Conservation (phyloP, 805 yeast species). For the Saturnispora kantuleensis region DNA sequence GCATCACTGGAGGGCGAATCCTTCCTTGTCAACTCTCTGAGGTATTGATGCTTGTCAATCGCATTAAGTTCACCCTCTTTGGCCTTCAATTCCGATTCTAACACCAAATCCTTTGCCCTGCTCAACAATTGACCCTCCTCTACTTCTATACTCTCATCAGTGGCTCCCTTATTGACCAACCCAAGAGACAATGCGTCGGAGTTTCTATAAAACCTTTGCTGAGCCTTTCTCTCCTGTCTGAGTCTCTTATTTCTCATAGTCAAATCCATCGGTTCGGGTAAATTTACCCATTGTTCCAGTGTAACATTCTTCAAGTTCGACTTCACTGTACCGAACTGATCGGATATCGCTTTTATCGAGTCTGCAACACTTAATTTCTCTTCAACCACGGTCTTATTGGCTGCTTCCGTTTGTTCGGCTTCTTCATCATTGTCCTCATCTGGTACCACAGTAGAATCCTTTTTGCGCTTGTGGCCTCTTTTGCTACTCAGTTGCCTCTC, state of each 20-base stretch:
- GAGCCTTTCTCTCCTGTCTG: conserved; percentile 49
- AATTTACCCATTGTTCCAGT: conserved; percentile 63
- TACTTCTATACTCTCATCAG: conserved; percentile 16
- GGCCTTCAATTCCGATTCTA: conserved; percentile 41
- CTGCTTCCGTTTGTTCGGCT: conserved; percentile 7
- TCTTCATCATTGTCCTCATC: conserved; percentile 7
- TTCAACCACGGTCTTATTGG: conserved; percentile 9
- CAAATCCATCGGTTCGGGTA: conserved; percentile 85
- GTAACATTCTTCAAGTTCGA: conserved; percentile 47
- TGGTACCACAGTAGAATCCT: conserved; percentile 16
- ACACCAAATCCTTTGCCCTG: conserved; percentile 54
- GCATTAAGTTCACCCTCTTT: conserved; percentile 19
- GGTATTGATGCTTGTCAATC: conserved; percentile 31
- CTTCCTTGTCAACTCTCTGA: conserved; percentile 29
- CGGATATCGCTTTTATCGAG: conserved; percentile 29
- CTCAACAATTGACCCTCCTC: conserved; percentile 32
- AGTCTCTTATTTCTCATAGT: conserved; percentile 71
- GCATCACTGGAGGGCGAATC: conserved; percentile 3
- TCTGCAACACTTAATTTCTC: conserved; percentile 16
- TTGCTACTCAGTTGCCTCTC: conserved; percentile 39
- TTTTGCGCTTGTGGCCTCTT: conserved; percentile 15
- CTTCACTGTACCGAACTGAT: conserved; percentile 63
- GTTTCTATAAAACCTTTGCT: conserved; percentile 68
- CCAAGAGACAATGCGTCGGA: conserved; percentile 56
- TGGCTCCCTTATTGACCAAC: conserved; percentile 25